Percentiles rank a stretch among this genome's conserved stretches.
These are phyloP conservation scores for Podospora pseudopauciseta DNA, from an alignment of 495 filamentous ascomycete species.

Conservation along the genomic window DNA sequence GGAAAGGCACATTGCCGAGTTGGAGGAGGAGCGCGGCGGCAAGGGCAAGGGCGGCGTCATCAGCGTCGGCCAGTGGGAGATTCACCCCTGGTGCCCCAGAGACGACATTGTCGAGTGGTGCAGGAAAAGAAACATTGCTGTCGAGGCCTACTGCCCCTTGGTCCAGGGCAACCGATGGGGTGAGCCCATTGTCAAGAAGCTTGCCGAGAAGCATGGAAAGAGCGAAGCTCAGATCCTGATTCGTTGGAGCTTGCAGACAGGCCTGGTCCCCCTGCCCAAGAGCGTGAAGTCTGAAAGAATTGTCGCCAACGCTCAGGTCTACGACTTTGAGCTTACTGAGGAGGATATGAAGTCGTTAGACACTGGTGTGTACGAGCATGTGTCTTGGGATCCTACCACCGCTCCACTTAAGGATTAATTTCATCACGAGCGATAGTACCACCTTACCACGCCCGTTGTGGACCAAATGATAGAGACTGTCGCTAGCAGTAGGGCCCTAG, in stretches of 20 bases:
- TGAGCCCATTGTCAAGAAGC: constrained; percentile 55
- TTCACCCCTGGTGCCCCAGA: constrained; percentile 84
- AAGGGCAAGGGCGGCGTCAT: constrained; percentile 70
- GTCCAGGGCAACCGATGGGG: constrained; percentile 64
- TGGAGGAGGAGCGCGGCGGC: constrained; percentile 54
- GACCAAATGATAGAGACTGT: too few species aligned
- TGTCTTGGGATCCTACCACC: constrained; percentile 65
- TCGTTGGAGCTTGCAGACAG: constrained; percentile 85
- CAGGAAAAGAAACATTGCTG: constrained; percentile 58
- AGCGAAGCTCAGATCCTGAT: constrained; percentile 74
- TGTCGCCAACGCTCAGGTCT: constrained; percentile 70
- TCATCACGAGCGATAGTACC: not conserved
- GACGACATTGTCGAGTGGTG: constrained; percentile 77
- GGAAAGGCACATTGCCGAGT: constrained; percentile 67
- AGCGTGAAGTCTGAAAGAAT: constrained; percentile 66
- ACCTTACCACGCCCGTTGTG: too few species aligned
- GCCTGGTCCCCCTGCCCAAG: constrained; percentile 71
- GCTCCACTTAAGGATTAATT: constrained; percentile 15
- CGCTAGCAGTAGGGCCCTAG: too few species aligned
- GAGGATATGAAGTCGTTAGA: constrained; percentile 58
- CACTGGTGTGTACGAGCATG: constrained; percentile 57
- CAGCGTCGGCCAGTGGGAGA: constrained; percentile 81
- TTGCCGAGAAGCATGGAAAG: constrained; percentile 69
- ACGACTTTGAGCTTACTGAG: constrained; percentile 70
- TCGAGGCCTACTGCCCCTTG: constrained; percentile 80